Conservation (phyloP, 148 eudicot genomes). For the Agrostemma githago region DNA sequence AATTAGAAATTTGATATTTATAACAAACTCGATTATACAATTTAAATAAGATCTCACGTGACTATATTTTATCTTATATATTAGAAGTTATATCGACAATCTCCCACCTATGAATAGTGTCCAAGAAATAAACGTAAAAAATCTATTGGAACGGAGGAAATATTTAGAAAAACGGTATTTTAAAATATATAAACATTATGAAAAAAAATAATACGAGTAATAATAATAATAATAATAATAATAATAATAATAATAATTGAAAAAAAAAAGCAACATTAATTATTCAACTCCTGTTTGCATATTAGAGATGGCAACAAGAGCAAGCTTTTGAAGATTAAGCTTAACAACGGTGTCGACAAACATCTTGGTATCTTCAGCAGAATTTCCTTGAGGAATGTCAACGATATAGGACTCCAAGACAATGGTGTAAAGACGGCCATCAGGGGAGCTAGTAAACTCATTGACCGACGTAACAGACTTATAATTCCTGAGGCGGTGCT, state of each 20-base stretch:
- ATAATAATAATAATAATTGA: background rate
- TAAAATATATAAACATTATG: too few species aligned
- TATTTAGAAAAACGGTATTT: too few species aligned
- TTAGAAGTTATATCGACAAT: too few species aligned
- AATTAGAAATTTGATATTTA: too few species aligned
- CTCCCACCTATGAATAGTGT: too few species aligned
- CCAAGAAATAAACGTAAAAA: too few species aligned
- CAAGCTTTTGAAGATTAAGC: slow-evolving; percentile 76
- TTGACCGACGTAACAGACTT: slow-evolving; percentile 70
- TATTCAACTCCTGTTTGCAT: slow-evolving; percentile 49
- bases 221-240: too few species aligned
- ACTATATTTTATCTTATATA: too few species aligned
- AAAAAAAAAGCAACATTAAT: slow-evolving; percentile 8
- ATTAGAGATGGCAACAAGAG: slow-evolving; percentile 52
- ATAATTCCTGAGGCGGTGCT: slow-evolving; percentile 67
- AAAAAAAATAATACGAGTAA: too few species aligned
- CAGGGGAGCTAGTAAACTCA: slow-evolving; percentile 29
- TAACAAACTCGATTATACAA: too few species aligned
- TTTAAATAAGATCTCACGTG: too few species aligned
- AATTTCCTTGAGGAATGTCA: slow-evolving; percentile 79
- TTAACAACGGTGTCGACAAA: slow-evolving; percentile 82
- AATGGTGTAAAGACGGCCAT: slow-evolving; percentile 39
- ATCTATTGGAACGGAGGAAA: too few species aligned
- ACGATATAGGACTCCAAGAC: slow-evolving; percentile 73
- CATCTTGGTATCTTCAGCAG: slow-evolving; percentile 80